Conservation (phyloP, 2,329 filamentous ascomycete genomes). For the Coccinonectria pachysandricola region DNA sequence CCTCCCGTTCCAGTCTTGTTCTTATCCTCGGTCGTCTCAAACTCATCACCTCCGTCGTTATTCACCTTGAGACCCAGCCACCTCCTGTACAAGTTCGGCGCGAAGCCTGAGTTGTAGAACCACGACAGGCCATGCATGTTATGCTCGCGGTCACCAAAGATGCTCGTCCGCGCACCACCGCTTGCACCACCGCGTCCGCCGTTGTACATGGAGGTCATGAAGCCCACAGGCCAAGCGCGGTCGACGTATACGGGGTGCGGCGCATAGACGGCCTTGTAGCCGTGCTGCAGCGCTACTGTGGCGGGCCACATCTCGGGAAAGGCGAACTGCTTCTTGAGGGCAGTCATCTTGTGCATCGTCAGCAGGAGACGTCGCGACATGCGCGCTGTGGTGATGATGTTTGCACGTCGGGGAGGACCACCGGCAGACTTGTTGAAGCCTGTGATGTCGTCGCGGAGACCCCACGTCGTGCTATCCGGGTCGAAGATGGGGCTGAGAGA, state of each 20-base stretch:
- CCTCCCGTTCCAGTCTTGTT: conserved; percentile 39
- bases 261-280: conserved; percentile 82
- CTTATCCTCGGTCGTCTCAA: conserved; percentile 51
- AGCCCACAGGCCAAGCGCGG: conserved; percentile 71
- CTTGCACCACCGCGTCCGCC: conserved; percentile 63
- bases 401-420: conserved; percentile 60
- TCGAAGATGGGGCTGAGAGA: conserved; percentile 89
- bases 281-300: conserved; percentile 79
- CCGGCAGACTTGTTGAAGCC: conserved; percentile 60
- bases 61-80: conserved; percentile 80
- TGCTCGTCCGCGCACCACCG: conserved; percentile 60
- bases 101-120: conserved; percentile 85
- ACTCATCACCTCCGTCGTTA: conserved; percentile 67
- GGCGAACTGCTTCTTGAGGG: conserved; percentile 75
- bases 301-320: conserved; percentile 96
- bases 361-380: conserved; percentile 71
- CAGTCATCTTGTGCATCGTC: conserved; percentile 86
- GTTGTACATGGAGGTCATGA: conserved; percentile 72
- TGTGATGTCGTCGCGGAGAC: conserved; percentile 71
- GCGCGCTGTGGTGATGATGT: conserved; percentile 80
- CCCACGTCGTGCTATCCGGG: conserved; percentile 77
- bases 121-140: conserved; percentile 81
- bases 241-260: conserved; percentile 86
- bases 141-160: conserved; percentile 79
- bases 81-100: conserved; percentile 67